Evolutionary conservation across 2,329 filamentous ascomycete species (phyloP), one percentile per base, ranked within the genome.

Genomic region (Venturia aucupariae): DNA sequence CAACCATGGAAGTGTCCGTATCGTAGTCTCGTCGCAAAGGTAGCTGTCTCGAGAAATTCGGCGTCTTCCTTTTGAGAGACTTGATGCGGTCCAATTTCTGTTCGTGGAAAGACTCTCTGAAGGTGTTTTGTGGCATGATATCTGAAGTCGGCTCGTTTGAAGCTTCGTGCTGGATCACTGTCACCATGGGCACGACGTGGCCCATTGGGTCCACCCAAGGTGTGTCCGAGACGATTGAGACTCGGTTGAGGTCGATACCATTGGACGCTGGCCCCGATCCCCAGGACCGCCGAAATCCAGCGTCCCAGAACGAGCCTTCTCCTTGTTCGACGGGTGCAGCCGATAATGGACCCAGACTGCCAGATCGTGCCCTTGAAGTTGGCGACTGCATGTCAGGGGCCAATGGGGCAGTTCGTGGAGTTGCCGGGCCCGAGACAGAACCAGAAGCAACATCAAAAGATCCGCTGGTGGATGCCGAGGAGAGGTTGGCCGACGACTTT

Each of bases 331-430:
- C 65, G 42, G 77, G 76, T 13, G 30, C 48, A 32, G 76, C 75
- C 13, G 79, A 76, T 32, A 74, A 78, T 61, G 74, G 78, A 22
- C 72, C 70, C 67, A 72, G 76, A 62, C 74, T 80, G 51, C 75
- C 72, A 11, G 74, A 72, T n/a, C 75, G 73, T 32, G 78, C 76
- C 62, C 82, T 79, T 63, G 76, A 75, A 67, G 74, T 68, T 38
- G 66, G 71, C 17, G 75, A 69, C 19, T 51, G 19, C 51, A 22
- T 39, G 24, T 87, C 83, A 13, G 78, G 64, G 4, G 76, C 83
- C 4, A 88, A 71, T 41, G 86, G 81, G 3, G 86, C 86, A 0
- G 85, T 87, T 64, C 83, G 77, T 4, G 86, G 86, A 46, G 66
- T 65, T 41, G 38, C 32, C 24, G 65, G 44, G 30, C 44, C 55